Conservation (phyloP, 305 asterid species). For the Caryopteris hybrid region DNA sequence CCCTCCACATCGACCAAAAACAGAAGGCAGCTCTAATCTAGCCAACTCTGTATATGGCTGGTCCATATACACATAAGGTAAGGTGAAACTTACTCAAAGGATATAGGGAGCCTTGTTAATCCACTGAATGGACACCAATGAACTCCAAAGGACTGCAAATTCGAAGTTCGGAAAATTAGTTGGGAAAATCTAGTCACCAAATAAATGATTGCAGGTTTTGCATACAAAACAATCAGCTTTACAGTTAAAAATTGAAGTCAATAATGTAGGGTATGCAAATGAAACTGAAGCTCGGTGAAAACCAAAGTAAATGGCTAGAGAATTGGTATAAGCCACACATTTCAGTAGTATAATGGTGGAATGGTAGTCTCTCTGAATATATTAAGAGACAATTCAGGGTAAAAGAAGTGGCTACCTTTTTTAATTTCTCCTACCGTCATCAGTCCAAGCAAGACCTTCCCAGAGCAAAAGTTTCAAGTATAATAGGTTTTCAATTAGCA, state of each 20-base stretch:
- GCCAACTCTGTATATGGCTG: neutral
- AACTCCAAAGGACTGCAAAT: conserved; percentile 71
- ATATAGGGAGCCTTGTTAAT: conserved; percentile 56
- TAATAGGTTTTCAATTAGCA: neutral
- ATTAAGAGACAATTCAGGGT: neutral
- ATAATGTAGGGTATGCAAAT: neutral
- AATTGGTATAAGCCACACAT: neutral
- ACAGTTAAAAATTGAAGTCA: neutral
- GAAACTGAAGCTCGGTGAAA: neutral
- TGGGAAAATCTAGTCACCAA: conserved; percentile 1
- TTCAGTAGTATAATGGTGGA: neutral
- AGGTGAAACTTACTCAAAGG: conserved; percentile 60
- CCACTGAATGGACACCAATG: conserved; percentile 85
- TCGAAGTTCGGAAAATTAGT: conserved; percentile 19
- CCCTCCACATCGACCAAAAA: neutral
- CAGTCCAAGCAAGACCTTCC: conserved; percentile 1
- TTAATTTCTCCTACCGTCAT: neutral
- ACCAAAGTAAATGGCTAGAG: neutral
- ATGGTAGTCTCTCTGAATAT: neutral
- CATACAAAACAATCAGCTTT: neutral
- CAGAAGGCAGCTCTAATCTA: neutral
- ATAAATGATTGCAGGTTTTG: neutral
- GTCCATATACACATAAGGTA: neutral
- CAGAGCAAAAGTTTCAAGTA: neutral
- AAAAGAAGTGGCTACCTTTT: neutral